Base-by-base conservation (phyloP, 2,329 filamentous ascomycete genomes). In the Penicillium aurantiogriseum region DNA sequence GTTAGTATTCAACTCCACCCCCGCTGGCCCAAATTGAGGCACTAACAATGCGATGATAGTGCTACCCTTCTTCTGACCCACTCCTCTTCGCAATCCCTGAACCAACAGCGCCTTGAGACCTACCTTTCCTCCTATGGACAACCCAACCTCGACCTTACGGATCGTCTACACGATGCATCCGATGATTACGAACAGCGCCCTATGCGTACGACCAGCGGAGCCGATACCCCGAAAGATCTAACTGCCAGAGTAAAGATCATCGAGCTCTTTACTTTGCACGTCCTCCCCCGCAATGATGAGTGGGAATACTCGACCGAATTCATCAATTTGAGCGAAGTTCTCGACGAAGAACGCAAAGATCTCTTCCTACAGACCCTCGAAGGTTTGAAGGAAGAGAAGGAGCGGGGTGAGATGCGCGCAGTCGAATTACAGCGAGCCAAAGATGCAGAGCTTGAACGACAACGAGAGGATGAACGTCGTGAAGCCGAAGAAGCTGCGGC, bases 241-340 rank as follows among this genome's bases (percentile, higher is more conserved):
- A 88, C 90, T 65, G 87, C 91, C 5, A 85, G 92, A 45, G 87
- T 97, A 62, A 96, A 95, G 78, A 90, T 99, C 42, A 85, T 99
- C 50, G 94, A 99, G 76, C 82, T 99, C 9, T 99, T 97, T 74
- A 95, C 92, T 1, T 83, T 99, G 5, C 94, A 99, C 71, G 91
- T 97, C 8, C 85, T 99, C n/a, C 87, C 93, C 5, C 85, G 91
- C 52, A 97, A 97, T 67, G 87, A 91, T 55, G 92, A 97, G 76
- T 99, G 94, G 94, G 91, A 96, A 57, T 97, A 97, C 68, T 91
- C 94, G 4, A 85, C 86, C 58, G 90, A 96, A 66, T 97, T 97
- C 73, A 95, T 97, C 69, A 86, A 83, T 68, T 85, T 91, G 69
- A 94, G 88, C 72, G 87, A 93, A 46, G 86, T 96, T 27, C 82